Evolutionary conservation across 2,329 filamentous ascomycete genomes (phyloP).

Genomic region (Bimuria novae-zelandiae): DNA sequence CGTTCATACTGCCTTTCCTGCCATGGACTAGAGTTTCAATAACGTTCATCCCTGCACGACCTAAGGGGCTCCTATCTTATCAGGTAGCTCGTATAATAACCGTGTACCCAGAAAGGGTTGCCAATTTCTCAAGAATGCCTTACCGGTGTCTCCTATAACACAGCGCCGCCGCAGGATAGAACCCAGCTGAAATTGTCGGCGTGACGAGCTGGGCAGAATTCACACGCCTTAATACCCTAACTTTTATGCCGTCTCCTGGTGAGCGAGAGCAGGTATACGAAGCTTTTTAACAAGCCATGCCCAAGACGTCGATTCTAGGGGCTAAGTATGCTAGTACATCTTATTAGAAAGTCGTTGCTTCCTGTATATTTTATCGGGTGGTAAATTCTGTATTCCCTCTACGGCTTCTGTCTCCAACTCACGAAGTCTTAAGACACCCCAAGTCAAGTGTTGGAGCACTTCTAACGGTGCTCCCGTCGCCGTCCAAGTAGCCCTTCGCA

Average conservation of each 20-base stretch:
- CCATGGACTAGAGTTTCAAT: neutral
- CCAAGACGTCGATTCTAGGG: neutral
- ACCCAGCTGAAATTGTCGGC: neutral
- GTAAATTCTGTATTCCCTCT: neutral
- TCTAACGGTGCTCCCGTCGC: neutral
- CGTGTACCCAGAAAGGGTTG: neutral
- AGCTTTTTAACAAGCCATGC: neutral
- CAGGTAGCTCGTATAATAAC: neutral
- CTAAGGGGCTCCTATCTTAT: neutral
- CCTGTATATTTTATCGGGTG: neutral
- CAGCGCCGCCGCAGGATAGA: neutral
- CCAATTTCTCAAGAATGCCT: neutral
- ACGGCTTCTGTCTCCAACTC: neutral
- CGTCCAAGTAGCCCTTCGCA: neutral
- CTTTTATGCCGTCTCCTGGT: neutral
- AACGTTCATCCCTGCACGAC: neutral
- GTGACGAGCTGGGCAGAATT: no score
- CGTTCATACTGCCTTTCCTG: neutral
- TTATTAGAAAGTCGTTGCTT: neutral
- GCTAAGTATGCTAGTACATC: neutral
- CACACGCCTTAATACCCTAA: no score
- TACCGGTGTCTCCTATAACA: neutral
- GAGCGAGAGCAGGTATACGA: neutral
- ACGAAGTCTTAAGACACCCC: neutral
- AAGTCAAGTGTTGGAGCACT: neutral